Evolutionary conservation across 805 yeast species (phyloP), one percentile per base, ranked within the genome.

Genomic region (Candida orba): DNA sequence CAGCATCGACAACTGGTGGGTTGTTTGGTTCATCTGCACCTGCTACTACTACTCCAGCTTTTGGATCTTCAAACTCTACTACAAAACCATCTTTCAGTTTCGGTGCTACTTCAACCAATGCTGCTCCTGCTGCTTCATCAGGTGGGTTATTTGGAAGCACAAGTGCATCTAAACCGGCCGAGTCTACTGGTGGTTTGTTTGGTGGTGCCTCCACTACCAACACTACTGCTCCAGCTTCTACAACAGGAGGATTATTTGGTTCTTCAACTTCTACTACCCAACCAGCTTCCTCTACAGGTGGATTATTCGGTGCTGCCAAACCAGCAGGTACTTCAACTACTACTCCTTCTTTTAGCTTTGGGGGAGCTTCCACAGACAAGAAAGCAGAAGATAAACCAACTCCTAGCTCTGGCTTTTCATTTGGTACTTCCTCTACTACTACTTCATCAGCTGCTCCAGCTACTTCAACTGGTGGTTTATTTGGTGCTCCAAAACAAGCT

Each of bases 141-240:
- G 12, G 27, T 25, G 27, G 27, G 10, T 8, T 25, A 25, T 30
- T 30, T 30, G 32, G 32, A 13, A 14, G 32, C 15, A n/a, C 32
- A 30, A 14, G n/a, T 29, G 35, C 33, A 14, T 31, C 33, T n/a
- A 31, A 31, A n/a, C 8, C 33, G 7, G 33, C 33, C n/a, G 20
- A 17, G 2, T 18, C 33, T n/a, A 14, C 27, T 3, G 27, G 27
- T 25, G 27, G 27, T 4, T 8, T 25, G 10, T 30, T 30, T 30
- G 32, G 17, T 4, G 32, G 32, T 30, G 32, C 32, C 13, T 30
- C 32, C 10, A 4, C 31, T 10, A n/a, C 33, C 9, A 15, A 17
- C n/a, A 37, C 44, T 34, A 36, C 46, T 10, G 36, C 41, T 57
- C 34, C 52, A 64, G 18, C 59, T 62, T 40, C 25, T 24, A 24